Conservation (phyloP, 306 rosid species). For the Pueraria montana region DNA sequence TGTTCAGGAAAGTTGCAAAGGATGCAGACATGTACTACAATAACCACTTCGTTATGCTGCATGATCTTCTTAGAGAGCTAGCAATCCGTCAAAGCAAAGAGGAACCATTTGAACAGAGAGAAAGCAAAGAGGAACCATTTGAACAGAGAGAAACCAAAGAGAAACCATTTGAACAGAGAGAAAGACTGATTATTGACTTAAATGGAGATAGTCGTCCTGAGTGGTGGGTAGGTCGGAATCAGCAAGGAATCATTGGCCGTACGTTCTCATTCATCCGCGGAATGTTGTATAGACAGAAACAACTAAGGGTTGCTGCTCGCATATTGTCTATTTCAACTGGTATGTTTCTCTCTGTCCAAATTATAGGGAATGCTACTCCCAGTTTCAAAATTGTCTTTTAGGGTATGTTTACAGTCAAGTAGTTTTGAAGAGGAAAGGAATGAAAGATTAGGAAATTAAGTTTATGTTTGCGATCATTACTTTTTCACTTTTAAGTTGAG, state of each 20-base stretch:
- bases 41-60: constrained; percentile 65
- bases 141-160: constrained; percentile 51
- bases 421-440: background rate
- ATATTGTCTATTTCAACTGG: constrained; percentile 77
- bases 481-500: background rate
- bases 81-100: constrained; percentile 54
- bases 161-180: constrained; percentile 51
- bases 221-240: constrained; percentile 61
- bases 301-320: constrained; percentile 46
- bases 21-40: constrained; percentile 63
- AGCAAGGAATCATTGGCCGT: constrained; percentile 49
- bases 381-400: background rate
- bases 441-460: too few species aligned
- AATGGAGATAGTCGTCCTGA: constrained; percentile 56
- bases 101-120: constrained; percentile 51
- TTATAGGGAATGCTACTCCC: background rate
- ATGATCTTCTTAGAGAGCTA: constrained; percentile 76
- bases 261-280: constrained; percentile 21
- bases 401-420: background rate
- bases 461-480: too few species aligned
- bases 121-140: constrained; percentile 41
- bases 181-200: constrained; percentile 61
- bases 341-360: constrained; percentile 46
- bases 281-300: constrained; percentile 34
- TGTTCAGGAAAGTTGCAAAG: constrained; percentile 61